These are phyloP conservation scores for Talaromyces sp. DNA, from an alignment of 2,329 filamentous ascomycete species.

Conservation along the genomic window DNA sequence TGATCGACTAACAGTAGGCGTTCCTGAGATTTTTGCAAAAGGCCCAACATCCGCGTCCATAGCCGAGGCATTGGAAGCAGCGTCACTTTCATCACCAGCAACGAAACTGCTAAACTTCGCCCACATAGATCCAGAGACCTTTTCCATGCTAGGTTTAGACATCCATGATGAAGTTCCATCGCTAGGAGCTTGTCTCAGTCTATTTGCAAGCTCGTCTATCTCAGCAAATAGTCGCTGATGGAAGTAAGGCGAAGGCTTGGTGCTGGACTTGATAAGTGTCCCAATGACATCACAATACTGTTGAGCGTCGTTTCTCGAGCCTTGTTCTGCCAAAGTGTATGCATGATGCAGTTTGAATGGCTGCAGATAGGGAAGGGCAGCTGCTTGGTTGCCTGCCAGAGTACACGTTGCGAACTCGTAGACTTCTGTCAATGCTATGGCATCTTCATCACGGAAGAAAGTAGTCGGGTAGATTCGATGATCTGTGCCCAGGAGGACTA, in stretches of 20 bases:
- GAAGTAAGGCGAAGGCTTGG: conserved; percentile 80
- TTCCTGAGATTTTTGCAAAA: conserved; percentile 73
- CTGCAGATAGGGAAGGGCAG: conserved; percentile 72
- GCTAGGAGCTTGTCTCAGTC: conserved; percentile 78
- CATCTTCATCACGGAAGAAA: conserved; percentile 73
- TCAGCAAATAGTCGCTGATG: conserved; percentile 66
- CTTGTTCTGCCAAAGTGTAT: conserved; percentile 74
- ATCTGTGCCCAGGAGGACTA: conserved; percentile 81
- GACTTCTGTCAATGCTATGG: conserved; percentile 89
- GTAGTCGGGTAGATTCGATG: conserved; percentile 65
- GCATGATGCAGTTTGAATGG: conserved; percentile 91
- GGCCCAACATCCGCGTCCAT: conserved; percentile 62
- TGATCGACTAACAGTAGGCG: conserved; percentile 67
- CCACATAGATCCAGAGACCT: conserved; percentile 85
- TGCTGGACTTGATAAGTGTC: conserved; percentile 69
- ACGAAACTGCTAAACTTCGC: conserved; percentile 96
- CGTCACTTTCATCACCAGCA: conserved; percentile 76
- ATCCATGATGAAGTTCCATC: conserved; percentile 84
- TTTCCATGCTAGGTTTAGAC: conserved; percentile 90
- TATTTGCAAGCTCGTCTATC: conserved; percentile 76
- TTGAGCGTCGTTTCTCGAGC: conserved; percentile 73
- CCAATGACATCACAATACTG: conserved; percentile 86
- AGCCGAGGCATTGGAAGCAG: conserved; percentile 51
- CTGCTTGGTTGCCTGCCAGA: conserved; percentile 50
- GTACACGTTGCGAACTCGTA: conserved; percentile 87